Percentiles rank a stretch among this genome's conserved stretches.
Conservation (phyloP, 2,329 filamentous ascomycete genomes). For the Myriosclerotinia curreyana region DNA sequence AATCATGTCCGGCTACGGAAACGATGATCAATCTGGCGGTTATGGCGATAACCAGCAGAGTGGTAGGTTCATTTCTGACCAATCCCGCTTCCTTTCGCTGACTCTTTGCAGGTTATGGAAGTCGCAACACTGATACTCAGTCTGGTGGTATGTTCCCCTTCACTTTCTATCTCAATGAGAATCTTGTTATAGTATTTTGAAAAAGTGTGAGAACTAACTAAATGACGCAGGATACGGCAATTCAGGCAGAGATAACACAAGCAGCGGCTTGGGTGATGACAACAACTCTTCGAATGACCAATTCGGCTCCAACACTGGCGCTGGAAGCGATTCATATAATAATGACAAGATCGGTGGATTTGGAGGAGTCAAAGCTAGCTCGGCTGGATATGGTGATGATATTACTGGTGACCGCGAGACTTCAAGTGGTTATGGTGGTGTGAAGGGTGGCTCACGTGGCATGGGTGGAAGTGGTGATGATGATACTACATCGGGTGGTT, state of each 20-base stretch:
- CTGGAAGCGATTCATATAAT: neutral
- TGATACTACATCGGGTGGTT: neutral
- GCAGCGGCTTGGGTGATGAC: neutral
- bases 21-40: slow-evolving; percentile 11
- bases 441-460: neutral
- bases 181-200: neutral
- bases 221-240: neutral
- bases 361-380: neutral
- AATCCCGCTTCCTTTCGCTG: neutral
- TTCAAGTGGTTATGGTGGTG: neutral
- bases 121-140: neutral
- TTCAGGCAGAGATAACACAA: neutral
- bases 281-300: neutral
- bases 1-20: slow-evolving; percentile 15
- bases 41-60: slow-evolving; percentile 7
- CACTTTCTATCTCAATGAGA: neutral
- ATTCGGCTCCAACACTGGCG: neutral
- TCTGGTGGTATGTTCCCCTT: slow-evolving; percentile 5
- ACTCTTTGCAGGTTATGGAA: neutral
- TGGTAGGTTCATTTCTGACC: neutral
- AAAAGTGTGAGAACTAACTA: neutral
- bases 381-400: neutral
- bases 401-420: neutral
- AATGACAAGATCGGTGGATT: neutral
- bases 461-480: neutral